Evolutionary conservation across 108 stramenopile species (phyloP).

Genomic region (Cyclotella kingstonii): DNA sequence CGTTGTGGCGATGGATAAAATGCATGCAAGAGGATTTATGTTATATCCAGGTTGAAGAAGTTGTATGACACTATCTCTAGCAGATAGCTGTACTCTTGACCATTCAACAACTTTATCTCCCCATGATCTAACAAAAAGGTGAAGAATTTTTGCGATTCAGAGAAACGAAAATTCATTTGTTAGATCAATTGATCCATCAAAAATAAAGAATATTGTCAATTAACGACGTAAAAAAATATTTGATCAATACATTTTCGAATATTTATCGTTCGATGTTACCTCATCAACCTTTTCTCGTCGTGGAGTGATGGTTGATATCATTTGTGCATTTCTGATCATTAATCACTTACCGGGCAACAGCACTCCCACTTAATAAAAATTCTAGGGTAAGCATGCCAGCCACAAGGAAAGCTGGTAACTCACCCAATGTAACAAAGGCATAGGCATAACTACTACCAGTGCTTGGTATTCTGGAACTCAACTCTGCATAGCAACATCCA

Average conservation of each 20-base stretch:
- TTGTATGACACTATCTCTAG: constrained; percentile 4
- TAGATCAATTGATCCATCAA: no score
- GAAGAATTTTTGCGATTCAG: no score
- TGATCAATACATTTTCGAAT: no score
- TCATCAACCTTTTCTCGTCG: no score
- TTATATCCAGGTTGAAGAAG: constrained; percentile 52
- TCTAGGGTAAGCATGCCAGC: constrained; percentile 83
- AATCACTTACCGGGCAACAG: constrained; percentile 69
- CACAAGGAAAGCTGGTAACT: constrained; percentile 79
- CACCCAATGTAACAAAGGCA: constrained; percentile 79
- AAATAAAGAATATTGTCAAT: no score
- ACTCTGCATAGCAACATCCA: constrained; percentile 88
- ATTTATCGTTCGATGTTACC: no score
- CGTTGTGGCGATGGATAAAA: constrained; percentile 36
- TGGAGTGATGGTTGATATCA: no score
- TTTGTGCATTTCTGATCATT: constrained; percentile 25
- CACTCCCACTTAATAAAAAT: constrained; percentile 78
- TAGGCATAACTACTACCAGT: constrained; percentile 88
- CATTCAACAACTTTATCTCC: constrained; percentile 88
- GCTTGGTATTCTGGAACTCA: constrained; percentile 66
- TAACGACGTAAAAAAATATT: no score
- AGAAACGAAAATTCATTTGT: no score
- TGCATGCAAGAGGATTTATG: constrained; percentile 50
- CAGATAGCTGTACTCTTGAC: constrained; percentile 40
- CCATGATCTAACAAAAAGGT: no score